Evolutionary conservation across 2,329 filamentous ascomycete species (phyloP), one percentile per base, ranked within the genome.

Genomic region (Bertia moriformis): DNA sequence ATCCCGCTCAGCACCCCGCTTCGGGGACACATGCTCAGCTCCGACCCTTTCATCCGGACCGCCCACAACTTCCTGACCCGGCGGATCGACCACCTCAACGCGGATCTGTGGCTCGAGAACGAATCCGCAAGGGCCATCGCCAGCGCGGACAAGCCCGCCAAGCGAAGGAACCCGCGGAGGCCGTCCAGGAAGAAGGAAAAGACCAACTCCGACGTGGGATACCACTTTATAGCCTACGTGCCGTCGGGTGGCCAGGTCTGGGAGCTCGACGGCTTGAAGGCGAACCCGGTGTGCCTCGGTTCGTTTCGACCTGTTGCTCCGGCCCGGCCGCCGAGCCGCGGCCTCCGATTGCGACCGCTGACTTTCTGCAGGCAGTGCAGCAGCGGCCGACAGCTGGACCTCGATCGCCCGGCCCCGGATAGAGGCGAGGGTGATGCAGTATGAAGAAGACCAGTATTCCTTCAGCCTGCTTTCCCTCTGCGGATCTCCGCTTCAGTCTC

Each of bases 221-320:
- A 81, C 51, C 89, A 96, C 53, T 96, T 91, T 56, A 81, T 93
- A 45, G 88, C 87, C 4, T 94, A 89, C 51, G 77, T 95, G 19
- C 84, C 85, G 2, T 71, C 77, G 13, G 66, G 71, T n/a, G 78
- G 73, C 2, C 65, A 73, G 41, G 71, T 94, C 13, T 95, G 86
- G 86, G 84, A 88, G 54, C 73, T 96, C 4, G 89, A 96, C 56
- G 89, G 89, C 3, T 63, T 95, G 17, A 77, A 88, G 53, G 64
- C 64, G 32, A 73, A 78, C 45, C 89, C 86, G 3, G 69, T 75
- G 22, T 70, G 66, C 41, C 63, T 87, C 41, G 79, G 78, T 59
- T 54, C 41, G 44, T 45, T 39, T n/a, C n/a, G n/a, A n/a, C n/a
- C n/a, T n/a, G n/a, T n/a, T n/a, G n/a, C n/a, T n/a, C n/a, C 19